Evolutionary conservation across 169 alveolate species (phyloP).

Genomic region (Cryptosporidium tyzzeri): DNA sequence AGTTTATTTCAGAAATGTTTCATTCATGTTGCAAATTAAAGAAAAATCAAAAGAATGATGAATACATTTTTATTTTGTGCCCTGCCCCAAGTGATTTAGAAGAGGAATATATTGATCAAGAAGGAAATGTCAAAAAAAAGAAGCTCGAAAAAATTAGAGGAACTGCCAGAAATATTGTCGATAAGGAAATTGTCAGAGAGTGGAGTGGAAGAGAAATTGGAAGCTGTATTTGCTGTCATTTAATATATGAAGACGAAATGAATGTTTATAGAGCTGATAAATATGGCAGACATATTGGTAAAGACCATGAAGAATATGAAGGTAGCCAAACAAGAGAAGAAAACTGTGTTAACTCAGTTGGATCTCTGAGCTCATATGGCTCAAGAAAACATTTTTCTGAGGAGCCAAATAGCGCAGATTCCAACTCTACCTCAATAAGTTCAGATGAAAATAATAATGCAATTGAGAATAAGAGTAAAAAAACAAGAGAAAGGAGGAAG

Average conservation of each 20-base stretch:
- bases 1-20: slow-evolving; percentile 7
- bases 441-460: slow-evolving; percentile 1
- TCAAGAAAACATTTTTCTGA: slow-evolving; percentile 9
- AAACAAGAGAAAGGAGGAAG: neutral
- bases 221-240: slow-evolving; percentile 64
- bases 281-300: neutral
- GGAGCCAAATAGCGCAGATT: neutral
- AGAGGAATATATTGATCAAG: slow-evolving; percentile 42
- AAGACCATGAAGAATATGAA: neutral
- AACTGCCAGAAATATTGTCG: slow-evolving; percentile 15
- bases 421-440: neutral
- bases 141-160: slow-evolving; percentile 41
- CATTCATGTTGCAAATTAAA: slow-evolving; percentile 31
- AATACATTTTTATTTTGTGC: slow-evolving; percentile 43
- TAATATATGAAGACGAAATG: slow-evolving; percentile 50
- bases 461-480: neutral
- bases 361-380: neutral
- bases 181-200: slow-evolving; percentile 20
- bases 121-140: slow-evolving; percentile 6
- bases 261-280: neutral
- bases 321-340: neutral
- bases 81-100: slow-evolving; percentile 71
- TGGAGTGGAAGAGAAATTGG: slow-evolving; percentile 73
- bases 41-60: slow-evolving; percentile 33
- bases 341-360: neutral